phyloP scores from a whole-genome alignment of 1,284 basidiomycete genomes.

The Bondarzewia mesenterica region DNA sequence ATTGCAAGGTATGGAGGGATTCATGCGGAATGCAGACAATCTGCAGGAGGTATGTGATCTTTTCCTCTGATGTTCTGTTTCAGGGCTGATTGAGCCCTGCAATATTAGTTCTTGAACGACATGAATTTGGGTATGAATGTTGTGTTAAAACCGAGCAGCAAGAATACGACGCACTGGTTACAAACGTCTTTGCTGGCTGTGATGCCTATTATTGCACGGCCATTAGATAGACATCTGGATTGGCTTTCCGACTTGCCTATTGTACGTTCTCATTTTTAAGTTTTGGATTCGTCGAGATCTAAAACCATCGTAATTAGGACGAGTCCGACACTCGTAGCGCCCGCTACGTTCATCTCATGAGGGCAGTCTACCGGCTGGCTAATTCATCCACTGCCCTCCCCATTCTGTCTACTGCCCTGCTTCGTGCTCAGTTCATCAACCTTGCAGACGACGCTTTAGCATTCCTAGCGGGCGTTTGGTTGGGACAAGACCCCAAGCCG shows the following conservation, averaged over 20 bases:
- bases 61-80: neutral
- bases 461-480: slow-evolving; percentile 75
- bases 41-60: slow-evolving; percentile 32
- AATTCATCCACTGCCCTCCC: slow-evolving; percentile 38
- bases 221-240: slow-evolving; percentile 33
- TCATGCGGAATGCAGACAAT: slow-evolving; percentile 29
- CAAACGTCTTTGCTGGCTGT: slow-evolving; percentile 47
- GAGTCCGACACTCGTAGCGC: slow-evolving; percentile 22
- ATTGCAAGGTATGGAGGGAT: slow-evolving; percentile 35
- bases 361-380: slow-evolving; percentile 54
- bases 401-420: slow-evolving; percentile 44
- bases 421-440: slow-evolving; percentile 60
- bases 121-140: slow-evolving; percentile 36
- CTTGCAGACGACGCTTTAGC: slow-evolving; percentile 69
- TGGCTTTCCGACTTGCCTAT: slow-evolving; percentile 34
- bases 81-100: neutral
- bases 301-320: slow-evolving; percentile 8
- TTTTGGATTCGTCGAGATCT: slow-evolving; percentile 8
- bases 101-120: slow-evolving; percentile 33
- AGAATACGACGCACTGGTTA: slow-evolving; percentile 42
- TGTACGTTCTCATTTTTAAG: slow-evolving; percentile 18
- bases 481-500: slow-evolving; percentile 18
- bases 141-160: slow-evolving; percentile 51
- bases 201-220: slow-evolving; percentile 39
- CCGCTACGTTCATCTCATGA: slow-evolving; percentile 48